These are phyloP conservation scores for Colletotrichum magnum DNA, from an alignment of 2,329 filamentous ascomycete species.

Conservation along the genomic window DNA sequence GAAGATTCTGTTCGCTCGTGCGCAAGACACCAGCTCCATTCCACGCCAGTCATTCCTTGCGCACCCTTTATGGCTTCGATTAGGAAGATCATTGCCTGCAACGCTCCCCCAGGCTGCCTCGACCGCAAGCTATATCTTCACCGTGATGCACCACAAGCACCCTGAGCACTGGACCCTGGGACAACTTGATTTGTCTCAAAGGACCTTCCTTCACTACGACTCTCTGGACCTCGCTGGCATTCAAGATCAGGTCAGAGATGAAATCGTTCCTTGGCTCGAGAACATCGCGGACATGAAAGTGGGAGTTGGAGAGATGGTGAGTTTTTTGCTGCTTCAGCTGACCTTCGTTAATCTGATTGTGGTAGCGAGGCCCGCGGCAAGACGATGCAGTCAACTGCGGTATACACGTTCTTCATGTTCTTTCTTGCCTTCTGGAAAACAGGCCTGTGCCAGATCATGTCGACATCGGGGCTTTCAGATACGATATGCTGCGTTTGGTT, in stretches of 20 bases:
- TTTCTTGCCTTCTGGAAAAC: not conserved
- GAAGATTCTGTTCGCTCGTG: not conserved
- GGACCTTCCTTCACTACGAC: conserved; percentile 4
- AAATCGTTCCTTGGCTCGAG: not conserved
- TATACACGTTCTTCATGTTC: conserved; percentile 1
- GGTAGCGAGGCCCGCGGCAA: not conserved
- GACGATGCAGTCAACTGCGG: not conserved
- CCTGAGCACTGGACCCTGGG: conserved; percentile 8
- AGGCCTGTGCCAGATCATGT: not conserved
- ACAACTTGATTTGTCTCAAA: not conserved
- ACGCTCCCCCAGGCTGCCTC: conserved; percentile 55
- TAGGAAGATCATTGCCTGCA: conserved; percentile 59
- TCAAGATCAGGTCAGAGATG: not conserved
- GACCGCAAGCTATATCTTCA: conserved; percentile 48
- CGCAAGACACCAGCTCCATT: not conserved
- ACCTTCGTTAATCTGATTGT: not conserved
- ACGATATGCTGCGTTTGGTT: not conserved
- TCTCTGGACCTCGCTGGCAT: not conserved
- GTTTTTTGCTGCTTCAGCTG: not conserved
- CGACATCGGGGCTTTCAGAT: not conserved
- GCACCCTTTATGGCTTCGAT: conserved; percentile 62
- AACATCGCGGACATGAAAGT: not conserved
- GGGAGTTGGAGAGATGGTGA: not conserved
- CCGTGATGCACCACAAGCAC: not conserved
- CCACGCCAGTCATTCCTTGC: not conserved